Percentiles rank a stretch among this genome's conserved stretches.
Evolutionary conservation across 192 early-diverging fungal species (phyloP).

Genomic region (Mortierella alpina): DNA sequence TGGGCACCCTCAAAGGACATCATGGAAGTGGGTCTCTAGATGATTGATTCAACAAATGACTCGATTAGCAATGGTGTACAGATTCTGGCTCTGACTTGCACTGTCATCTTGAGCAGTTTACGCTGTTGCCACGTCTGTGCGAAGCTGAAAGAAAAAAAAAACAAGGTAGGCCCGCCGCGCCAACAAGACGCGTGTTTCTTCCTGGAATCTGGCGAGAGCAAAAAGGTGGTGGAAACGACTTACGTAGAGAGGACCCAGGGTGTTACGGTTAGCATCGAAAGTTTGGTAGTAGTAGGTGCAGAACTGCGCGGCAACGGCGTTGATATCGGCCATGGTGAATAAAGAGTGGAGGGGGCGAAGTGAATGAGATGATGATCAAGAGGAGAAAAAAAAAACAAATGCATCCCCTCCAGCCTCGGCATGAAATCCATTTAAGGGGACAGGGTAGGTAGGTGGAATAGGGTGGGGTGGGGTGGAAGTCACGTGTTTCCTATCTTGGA

Average conservation of each 20-base stretch:
- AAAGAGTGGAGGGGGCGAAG: not conserved
- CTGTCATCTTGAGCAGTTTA: no score
- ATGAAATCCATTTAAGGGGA: no score
- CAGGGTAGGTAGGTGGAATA: no score
- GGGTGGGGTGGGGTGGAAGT: no score
- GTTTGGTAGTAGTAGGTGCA: conserved; percentile 87
- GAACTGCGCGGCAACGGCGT: conserved; percentile 75
- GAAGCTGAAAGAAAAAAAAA: not conserved
- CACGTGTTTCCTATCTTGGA: no score
- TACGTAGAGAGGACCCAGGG: conserved; percentile 85
- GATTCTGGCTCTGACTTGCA: no score
- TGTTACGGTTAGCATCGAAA: conserved; percentile 80
- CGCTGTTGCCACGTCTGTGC: no score
- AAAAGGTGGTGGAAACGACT: conserved; percentile 25
- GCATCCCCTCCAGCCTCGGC: not conserved
- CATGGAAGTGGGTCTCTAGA: conserved; percentile 83
- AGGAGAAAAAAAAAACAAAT: not conserved
- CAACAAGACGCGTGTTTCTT: no score
- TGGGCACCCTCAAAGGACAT: conserved; percentile 86
- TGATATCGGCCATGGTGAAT: conserved; percentile 14
- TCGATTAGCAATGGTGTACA: no score
- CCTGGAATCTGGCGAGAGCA: not conserved
- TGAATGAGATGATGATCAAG: not conserved
- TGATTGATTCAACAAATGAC: not conserved
- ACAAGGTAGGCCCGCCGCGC: not conserved